Conservation (phyloP, 2,329 filamentous ascomycete species). For the Colletotrichum sp. region DNA sequence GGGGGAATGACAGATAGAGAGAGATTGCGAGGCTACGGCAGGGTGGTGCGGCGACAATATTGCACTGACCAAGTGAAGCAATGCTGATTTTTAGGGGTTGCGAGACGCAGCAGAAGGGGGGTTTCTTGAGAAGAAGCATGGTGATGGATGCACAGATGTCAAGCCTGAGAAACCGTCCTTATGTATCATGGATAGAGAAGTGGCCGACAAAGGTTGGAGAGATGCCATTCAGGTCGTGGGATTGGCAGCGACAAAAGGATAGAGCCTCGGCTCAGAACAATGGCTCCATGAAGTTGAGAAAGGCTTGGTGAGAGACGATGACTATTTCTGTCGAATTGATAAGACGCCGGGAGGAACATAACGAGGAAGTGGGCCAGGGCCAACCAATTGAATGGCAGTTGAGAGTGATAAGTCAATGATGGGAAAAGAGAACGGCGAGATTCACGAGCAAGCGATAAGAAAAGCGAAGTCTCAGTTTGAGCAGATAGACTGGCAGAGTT, state of each 20-base stretch:
- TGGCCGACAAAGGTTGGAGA: neutral
- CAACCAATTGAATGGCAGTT: neutral
- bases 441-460: neutral
- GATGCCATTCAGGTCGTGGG: neutral
- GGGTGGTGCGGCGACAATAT: neutral
- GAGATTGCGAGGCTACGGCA: neutral
- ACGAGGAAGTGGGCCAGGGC: neutral
- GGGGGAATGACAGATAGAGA: neutral
- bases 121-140: neutral
- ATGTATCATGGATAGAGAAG: neutral
- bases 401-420: too few relatives aligned
- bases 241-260: neutral
- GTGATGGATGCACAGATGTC: neutral
- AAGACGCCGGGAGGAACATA: neutral
- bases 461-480: neutral
- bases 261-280: neutral
- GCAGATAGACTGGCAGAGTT: neutral
- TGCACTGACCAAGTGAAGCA: neutral
- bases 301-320: neutral
- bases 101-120: neutral
- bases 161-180: neutral
- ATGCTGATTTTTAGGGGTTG: neutral
- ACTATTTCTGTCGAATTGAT: neutral
- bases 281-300: neutral
- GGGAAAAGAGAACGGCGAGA: too few relatives aligned